phyloP scores from a whole-genome alignment of 108 stramenopile species.

The Hondaea fermentalgiana region DNA sequence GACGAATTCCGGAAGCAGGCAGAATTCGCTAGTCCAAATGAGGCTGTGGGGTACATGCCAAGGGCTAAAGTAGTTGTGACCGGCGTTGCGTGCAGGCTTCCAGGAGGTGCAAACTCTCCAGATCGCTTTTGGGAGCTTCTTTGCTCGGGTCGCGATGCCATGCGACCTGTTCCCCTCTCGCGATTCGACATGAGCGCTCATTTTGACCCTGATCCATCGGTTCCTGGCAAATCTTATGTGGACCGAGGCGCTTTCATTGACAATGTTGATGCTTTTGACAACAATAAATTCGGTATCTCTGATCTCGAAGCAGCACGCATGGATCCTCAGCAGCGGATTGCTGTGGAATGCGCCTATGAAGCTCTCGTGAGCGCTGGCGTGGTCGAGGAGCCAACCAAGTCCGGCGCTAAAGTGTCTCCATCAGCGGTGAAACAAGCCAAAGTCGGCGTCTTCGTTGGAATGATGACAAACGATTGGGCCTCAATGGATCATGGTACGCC shows the following conservation, averaged over 20 bases:
- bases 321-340: conserved; percentile 16
- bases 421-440: background rate
- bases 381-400: background rate
- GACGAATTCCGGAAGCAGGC: too few relatives aligned
- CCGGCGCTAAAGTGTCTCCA: background rate
- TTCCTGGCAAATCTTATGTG: background rate
- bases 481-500: background rate
- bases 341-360: background rate
- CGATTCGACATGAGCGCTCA: background rate
- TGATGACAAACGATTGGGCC: conserved; percentile 24
- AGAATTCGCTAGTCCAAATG: too few relatives aligned
- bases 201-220: background rate
- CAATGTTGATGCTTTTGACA: background rate
- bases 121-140: background rate
- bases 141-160: background rate
- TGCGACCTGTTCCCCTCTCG: background rate
- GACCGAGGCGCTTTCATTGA: background rate
- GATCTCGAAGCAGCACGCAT: background rate
- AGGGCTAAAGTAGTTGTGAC: background rate
- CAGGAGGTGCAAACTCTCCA: background rate
- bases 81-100: background rate
- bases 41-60: too few relatives aligned
- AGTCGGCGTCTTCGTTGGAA: background rate
- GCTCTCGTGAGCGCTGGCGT: background rate
- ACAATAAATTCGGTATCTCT: background rate